phyloP scores from a whole-genome alignment of 768 basidiomycete species.

The Imleria badia region DNA sequence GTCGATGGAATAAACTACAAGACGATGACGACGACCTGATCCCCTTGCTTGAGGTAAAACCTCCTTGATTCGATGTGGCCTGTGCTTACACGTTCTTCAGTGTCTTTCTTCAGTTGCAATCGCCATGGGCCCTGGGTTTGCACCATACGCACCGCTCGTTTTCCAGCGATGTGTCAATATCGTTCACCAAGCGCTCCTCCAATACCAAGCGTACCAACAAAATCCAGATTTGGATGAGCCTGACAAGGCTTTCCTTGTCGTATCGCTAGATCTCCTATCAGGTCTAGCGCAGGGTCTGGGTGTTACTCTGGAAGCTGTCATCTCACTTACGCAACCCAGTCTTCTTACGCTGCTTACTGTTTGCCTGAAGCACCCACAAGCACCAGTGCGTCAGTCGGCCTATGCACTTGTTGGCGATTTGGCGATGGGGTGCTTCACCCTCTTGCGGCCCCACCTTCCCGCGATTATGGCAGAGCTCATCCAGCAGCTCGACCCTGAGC shows the following conservation, averaged over 20 bases:
- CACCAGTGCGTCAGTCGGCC: constrained; percentile 92
- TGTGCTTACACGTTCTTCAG: constrained; percentile 40
- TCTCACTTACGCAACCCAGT: constrained; percentile 68
- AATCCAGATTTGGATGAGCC: constrained; percentile 93
- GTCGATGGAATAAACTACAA: constrained; percentile 85
- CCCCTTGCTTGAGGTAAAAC: constrained; percentile 86
- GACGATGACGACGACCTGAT: constrained; percentile 93
- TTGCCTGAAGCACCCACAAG: constrained; percentile 94
- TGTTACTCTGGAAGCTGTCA: constrained; percentile 69
- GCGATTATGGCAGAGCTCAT: constrained; percentile 90
- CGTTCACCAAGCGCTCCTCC: constrained; percentile 77
- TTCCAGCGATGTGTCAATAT: constrained; percentile 89
- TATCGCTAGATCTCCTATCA: constrained; percentile 94
- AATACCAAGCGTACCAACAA: constrained; percentile 86
- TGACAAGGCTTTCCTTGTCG: constrained; percentile 96
- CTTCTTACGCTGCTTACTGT: constrained; percentile 79
- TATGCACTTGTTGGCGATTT: constrained; percentile 98
- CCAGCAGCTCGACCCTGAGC: constrained; percentile 88
- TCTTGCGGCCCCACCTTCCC: constrained; percentile 83
- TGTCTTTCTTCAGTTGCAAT: constrained; percentile 98
- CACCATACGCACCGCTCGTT: constrained; percentile 85
- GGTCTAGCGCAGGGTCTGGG: constrained; percentile 95
- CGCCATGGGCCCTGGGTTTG: constrained; percentile 87
- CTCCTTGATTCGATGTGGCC: neutral
- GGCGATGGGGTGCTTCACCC: constrained; percentile 91